phyloP scores from a whole-genome alignment of 2,329 filamentous ascomycete species.

The Fragosphaeria purpurea region DNA sequence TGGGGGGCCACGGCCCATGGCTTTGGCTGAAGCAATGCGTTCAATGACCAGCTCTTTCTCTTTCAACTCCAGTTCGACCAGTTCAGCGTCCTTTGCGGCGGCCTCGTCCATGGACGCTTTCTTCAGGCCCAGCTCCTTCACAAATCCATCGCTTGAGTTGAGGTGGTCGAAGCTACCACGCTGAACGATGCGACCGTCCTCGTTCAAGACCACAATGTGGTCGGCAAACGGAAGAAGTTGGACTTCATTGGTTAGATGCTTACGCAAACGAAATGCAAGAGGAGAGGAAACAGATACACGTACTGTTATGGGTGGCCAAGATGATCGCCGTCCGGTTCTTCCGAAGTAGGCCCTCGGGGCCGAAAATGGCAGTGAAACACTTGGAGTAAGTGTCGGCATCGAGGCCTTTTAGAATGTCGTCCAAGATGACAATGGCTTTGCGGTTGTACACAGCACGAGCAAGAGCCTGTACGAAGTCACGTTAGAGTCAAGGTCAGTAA shows the following conservation, averaged over 20 bases:
- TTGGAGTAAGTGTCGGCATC: conserved; percentile 8
- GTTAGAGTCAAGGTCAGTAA: too few species aligned
- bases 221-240: conserved; percentile 8
- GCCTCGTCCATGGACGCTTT: conserved; percentile 10
- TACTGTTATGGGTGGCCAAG: conserved; percentile 10
- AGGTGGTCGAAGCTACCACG: conserved; percentile 10
- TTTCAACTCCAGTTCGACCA: conserved; percentile 5
- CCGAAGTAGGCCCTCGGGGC: conserved; percentile 6
- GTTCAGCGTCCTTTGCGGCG: conserved; percentile 2
- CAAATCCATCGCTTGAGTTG: conserved; percentile 14
- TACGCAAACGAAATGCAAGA: too few species aligned
- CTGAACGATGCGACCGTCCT: conserved; percentile 8
- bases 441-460: conserved; percentile 35
- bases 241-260: neutral
- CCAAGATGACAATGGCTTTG: conserved; percentile 10
- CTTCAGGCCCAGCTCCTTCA: conserved; percentile 7
- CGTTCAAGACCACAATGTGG: conserved; percentile 9
- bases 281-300: neutral
- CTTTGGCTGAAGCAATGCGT: conserved; percentile 5
- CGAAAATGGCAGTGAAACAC: conserved; percentile 6
- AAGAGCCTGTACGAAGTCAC: conserved; percentile 22
- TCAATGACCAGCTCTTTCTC: conserved; percentile 9
- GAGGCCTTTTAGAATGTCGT: conserved; percentile 11
- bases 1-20: neutral
- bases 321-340: conserved; percentile 6